A percentile compares a stretch with the other conserved stretches of the same genome.
Conservation (phyloP, 2,329 filamentous ascomycete genomes). For the Colletotrichum melonis region DNA sequence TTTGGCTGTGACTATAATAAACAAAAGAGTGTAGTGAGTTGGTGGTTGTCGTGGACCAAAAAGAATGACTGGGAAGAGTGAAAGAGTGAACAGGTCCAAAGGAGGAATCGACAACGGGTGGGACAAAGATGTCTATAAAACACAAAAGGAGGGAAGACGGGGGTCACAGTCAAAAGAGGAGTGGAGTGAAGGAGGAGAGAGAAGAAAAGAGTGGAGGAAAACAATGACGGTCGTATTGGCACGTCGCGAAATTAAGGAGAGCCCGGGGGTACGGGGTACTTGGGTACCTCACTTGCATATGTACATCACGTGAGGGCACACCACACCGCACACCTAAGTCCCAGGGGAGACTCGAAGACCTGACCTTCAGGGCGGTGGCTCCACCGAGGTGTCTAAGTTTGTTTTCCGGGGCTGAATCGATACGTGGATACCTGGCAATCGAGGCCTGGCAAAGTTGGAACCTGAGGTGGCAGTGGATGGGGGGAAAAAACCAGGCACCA, state of each 20-base stretch:
- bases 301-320: background rate
- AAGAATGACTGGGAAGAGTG: constrained; percentile 28
- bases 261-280: background rate
- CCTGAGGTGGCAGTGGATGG: background rate
- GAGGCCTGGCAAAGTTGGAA: background rate
- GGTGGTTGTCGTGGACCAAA: constrained; percentile 28
- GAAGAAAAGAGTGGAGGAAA: constrained; percentile 19
- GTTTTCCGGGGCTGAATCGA: constrained; percentile 31
- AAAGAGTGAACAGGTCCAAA: constrained; percentile 5
- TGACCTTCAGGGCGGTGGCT: too few relatives aligned
- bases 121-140: constrained; percentile 26
- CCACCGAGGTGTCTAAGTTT: constrained; percentile 11
- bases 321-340: too few relatives aligned
- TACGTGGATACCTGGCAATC: background rate
- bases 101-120: constrained; percentile 10
- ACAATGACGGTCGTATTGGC: constrained; percentile 32
- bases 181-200: background rate
- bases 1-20: constrained; percentile 19
- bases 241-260: constrained; percentile 34
- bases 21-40: constrained; percentile 27
- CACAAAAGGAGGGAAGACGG: background rate
- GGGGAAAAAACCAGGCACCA: background rate
- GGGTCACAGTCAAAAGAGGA: too few relatives aligned
- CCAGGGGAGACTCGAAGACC: too few relatives aligned
- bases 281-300: too few relatives aligned